These are phyloP conservation scores for Plasmodium fragile DNA, from an alignment of 169 alveolate genomes.

Conservation along the genomic window DNA sequence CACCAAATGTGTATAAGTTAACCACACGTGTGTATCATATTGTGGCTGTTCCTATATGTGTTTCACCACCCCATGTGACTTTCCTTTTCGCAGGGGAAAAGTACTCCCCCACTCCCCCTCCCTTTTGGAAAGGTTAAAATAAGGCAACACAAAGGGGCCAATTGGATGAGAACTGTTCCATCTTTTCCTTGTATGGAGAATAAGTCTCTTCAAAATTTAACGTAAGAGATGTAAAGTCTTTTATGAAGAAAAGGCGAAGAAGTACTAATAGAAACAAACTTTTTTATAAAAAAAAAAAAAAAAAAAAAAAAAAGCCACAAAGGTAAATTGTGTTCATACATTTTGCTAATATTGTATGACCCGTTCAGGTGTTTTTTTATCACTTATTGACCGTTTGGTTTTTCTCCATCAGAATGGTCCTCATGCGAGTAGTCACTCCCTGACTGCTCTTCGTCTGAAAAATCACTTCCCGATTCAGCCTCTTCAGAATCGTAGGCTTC, in stretches of 20 bases:
- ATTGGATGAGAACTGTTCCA: background rate
- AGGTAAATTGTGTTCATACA: background rate
- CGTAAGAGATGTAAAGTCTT: background rate
- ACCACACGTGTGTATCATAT: background rate
- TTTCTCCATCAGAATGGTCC: background rate
- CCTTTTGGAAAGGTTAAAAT: background rate
- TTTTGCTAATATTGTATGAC: background rate
- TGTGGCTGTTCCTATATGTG: background rate
- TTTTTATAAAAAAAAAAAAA: background rate
- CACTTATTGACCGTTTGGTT: background rate
- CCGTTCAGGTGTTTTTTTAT: background rate
- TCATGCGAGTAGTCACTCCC: background rate
- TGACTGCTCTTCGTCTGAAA: constrained; percentile 26
- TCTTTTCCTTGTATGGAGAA: background rate
- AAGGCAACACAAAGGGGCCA: background rate
- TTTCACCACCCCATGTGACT: background rate
- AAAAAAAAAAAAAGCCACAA: background rate
- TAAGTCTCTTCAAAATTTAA: background rate
- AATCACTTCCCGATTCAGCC: constrained; percentile 18
- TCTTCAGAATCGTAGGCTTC: background rate
- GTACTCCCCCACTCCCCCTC: background rate
- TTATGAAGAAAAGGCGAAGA: background rate
- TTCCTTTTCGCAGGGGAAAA: background rate
- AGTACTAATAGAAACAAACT: background rate
- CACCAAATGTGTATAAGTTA: background rate